Percentiles rank a stretch among this genome's conserved stretches.
Conservation (phyloP, 805 yeast species). For the Yamadazyma kitorensis region DNA sequence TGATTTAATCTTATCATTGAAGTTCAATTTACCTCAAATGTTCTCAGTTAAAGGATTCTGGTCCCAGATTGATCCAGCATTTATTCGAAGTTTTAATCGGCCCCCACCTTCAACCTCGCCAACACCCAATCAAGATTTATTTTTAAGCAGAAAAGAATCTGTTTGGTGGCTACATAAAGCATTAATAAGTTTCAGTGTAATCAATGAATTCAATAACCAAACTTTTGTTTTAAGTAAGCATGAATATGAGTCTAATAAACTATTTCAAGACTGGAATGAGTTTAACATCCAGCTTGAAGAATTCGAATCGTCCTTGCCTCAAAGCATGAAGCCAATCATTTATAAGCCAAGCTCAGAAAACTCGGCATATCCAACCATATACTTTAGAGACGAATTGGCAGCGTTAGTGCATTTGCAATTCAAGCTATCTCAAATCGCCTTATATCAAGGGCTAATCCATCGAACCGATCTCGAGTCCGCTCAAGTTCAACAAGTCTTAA, state of each 20-base stretch:
- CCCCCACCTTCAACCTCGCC: conserved; percentile 1
- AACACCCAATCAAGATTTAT: conserved; percentile 3
- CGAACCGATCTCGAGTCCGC: conserved; percentile 15
- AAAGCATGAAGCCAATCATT: conserved; percentile 28
- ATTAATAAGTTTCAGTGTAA: conserved; percentile 22
- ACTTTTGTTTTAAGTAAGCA: conserved; percentile 24
- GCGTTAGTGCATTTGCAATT: conserved; percentile 31
- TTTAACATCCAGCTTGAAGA: conserved; percentile 26
- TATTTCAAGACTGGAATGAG: conserved; percentile 25
- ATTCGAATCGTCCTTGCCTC: conserved; percentile 28
- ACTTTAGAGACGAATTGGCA: conserved; percentile 32
- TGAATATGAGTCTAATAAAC: conserved; percentile 22
- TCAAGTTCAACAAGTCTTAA: conserved; percentile 18
- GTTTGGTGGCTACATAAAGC: conserved; percentile 39
- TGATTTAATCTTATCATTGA: conserved; percentile 34
- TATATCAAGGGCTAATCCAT: conserved; percentile 26
- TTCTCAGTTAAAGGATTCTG: conserved; percentile 31
- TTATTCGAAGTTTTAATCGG: conserved; percentile 19
- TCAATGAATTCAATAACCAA: conserved; percentile 28
- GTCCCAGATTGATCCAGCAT: conserved; percentile 31
- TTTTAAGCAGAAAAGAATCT: conserved; percentile 13
- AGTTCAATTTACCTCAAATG: conserved; percentile 28
- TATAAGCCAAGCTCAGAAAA: conserved; percentile 22
- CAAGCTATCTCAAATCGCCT: conserved; percentile 27
- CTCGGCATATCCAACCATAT: conserved; percentile 29